A percentile compares a stretch with the other conserved stretches of the same genome.
These are phyloP conservation scores for Saposhnikovia divaricata DNA, from an alignment of 129 eudicot species.

Conservation along the genomic window DNA sequence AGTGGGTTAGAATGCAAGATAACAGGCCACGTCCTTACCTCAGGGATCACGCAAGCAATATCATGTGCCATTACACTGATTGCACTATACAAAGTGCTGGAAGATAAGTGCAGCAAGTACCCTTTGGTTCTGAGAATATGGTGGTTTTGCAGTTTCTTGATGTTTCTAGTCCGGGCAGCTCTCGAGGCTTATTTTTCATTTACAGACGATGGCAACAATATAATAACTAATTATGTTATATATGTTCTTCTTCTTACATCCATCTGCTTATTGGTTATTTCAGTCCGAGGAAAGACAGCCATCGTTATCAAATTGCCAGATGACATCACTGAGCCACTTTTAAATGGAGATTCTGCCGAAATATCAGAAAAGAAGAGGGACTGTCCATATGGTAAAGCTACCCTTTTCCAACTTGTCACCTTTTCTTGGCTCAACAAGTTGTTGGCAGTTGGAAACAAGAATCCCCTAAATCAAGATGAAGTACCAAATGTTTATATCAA, in stretches of 20 bases:
- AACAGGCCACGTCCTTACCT: slow-evolving; percentile 30
- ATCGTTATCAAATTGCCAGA: slow-evolving; percentile 13
- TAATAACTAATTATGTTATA: slow-evolving; percentile 36
- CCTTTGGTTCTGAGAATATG: slow-evolving; percentile 70
- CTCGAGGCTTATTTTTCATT: slow-evolving; percentile 41
- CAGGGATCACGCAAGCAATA: slow-evolving; percentile 52
- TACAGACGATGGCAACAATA: slow-evolving; percentile 23
- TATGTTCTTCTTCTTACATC: slow-evolving; percentile 43
- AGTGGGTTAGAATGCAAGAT: slow-evolving; percentile 32
- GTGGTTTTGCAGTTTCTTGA: slow-evolving; percentile 76
- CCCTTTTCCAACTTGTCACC: slow-evolving; percentile 59
- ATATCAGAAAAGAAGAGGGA: slow-evolving; percentile 35
- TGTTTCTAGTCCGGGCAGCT: slow-evolving; percentile 33
- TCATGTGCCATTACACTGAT: slow-evolving; percentile 55
- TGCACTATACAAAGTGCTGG: slow-evolving; percentile 28
- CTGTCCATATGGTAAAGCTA: slow-evolving; percentile 64
- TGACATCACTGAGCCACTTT: slow-evolving; percentile 45
- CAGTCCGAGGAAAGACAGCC: slow-evolving; percentile 55
- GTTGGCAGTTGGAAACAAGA: slow-evolving; percentile 53
- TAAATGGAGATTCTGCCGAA: slow-evolving; percentile 33
- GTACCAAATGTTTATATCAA: slow-evolving; percentile 61
- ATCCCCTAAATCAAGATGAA: slow-evolving; percentile 81
- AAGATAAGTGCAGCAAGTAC: slow-evolving; percentile 22
- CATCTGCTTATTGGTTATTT: slow-evolving; percentile 36
- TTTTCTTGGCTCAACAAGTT: slow-evolving; percentile 87